Conservation (phyloP, 1,139 yeast species). For the Taphrina pruni region DNA sequence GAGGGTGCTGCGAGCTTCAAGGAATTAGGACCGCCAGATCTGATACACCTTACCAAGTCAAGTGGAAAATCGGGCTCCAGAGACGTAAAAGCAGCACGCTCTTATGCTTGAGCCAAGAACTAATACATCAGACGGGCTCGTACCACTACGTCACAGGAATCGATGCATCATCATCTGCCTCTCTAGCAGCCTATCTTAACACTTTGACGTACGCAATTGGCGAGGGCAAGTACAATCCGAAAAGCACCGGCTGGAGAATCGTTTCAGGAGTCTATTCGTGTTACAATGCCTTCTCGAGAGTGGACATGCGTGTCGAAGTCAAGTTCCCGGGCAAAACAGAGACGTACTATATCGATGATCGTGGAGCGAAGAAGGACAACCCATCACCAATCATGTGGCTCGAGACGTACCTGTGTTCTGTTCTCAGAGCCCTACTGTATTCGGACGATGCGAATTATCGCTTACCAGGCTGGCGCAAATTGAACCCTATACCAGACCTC, state of each 20-base stretch:
- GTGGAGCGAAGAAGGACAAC: slow-evolving; percentile 57
- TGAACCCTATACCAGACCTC: slow-evolving; percentile 59
- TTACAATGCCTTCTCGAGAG: slow-evolving; percentile 69
- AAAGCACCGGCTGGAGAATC: slow-evolving; percentile 75
- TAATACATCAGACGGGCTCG: slow-evolving; percentile 54
- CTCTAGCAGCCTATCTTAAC: slow-evolving; percentile 75
- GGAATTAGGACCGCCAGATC: slow-evolving; percentile 86
- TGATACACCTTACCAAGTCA: slow-evolving; percentile 67
- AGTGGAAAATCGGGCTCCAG: slow-evolving; percentile 57
- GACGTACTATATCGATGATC: slow-evolving; percentile 66
- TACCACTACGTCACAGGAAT: slow-evolving; percentile 75
- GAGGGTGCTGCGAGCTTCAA: slow-evolving; percentile 57
- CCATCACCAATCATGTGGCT: slow-evolving; percentile 61
- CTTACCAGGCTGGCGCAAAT: slow-evolving; percentile 65
- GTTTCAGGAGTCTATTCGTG: slow-evolving; percentile 72
- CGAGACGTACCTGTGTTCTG: slow-evolving; percentile 77
- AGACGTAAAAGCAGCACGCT: slow-evolving; percentile 51
- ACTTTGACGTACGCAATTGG: slow-evolving; percentile 69
- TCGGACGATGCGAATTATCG: slow-evolving; percentile 70
- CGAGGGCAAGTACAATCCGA: slow-evolving; percentile 73
- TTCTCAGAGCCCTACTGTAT: slow-evolving; percentile 73
- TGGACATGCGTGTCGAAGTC: slow-evolving; percentile 74
- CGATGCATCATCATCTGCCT: slow-evolving; percentile 64
- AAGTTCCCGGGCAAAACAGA: slow-evolving; percentile 80
- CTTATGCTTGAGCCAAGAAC: slow-evolving; percentile 39